Base-by-base conservation (phyloP, 1,284 basidiomycete species). In the Apiotrichum montevideense region DNA sequence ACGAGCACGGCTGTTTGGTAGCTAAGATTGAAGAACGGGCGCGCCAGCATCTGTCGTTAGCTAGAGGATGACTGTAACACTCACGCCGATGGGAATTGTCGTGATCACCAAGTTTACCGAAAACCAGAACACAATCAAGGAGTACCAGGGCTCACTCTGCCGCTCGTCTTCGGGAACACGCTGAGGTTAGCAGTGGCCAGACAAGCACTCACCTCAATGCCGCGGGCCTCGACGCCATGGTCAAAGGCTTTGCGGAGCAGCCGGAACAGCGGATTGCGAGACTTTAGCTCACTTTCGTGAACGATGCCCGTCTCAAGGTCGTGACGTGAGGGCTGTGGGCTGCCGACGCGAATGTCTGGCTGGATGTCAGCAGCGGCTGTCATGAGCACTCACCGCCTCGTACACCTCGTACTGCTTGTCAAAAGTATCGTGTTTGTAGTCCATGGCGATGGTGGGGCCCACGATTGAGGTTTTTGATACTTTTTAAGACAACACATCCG, bases 41-140 rank as follows among this genome's bases (percentile, higher is more conserved):
- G 82, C 0, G 77, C 83, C 32, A 85, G 75, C 21, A 81, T 54
- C 66, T 66, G 76, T n/a, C 21, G 21, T 21, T 21, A 21, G 21
- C 21, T 21, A 21, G 21, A 21, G 21, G 21, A 21, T 21, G 21
- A 21, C 21, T 21, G 21, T 21, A 14, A 15, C 35, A 58, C 66
- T 65, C 45, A 65, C 62, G 34, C 84, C 84, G 29, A 84, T 79
- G 0, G 84, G 83, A 52, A 86, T 81, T 1, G 81, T 82, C 3
- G 78, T 79, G 41, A 84, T 67, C 1, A 82, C 81, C 46, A 59
- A 61, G 66, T 67, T 68, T 40, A 69, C 68, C 33, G 56, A 56
- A 58, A 58, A 68, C 67, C 69, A 71, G 44, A 71, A 55, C 33
- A 71, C 42, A n/a, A 71, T 44, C 46, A 69, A 51, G 6, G 60